phyloP scores from a whole-genome alignment of 306 rosid species.

The Begonia loranthoides region DNA sequence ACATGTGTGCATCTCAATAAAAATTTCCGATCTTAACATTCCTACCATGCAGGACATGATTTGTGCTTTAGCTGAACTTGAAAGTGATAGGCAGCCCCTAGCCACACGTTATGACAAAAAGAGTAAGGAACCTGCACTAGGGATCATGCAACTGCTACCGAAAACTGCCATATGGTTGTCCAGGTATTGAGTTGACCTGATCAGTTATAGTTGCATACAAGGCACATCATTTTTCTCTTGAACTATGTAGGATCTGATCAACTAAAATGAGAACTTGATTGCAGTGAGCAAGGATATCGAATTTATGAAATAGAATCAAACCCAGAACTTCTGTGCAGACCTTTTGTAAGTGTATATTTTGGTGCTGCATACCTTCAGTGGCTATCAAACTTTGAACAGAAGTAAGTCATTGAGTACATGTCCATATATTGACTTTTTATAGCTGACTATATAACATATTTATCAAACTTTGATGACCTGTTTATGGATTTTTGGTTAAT shows the following conservation, averaged over 20 bases:
- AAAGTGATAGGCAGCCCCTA: conserved; percentile 73
- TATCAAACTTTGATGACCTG: neutral
- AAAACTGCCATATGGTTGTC: conserved; percentile 42
- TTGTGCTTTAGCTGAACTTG: conserved; percentile 76
- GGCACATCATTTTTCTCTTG: neutral
- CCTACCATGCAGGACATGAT: conserved; percentile 47
- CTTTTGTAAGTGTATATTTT: conserved; percentile 51
- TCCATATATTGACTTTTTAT: neutral
- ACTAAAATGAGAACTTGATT: conserved; percentile 17
- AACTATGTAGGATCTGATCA: neutral
- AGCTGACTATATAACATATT: conserved; percentile 2
- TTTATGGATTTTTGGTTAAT: neutral
- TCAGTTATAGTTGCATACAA: conserved; percentile 5
- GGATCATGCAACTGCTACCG: conserved; percentile 66
- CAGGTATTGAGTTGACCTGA: conserved; percentile 28
- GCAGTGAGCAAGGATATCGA: conserved; percentile 51
- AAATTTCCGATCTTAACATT: conserved; percentile 3
- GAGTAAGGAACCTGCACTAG: conserved; percentile 34
- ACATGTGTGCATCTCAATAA: neutral
- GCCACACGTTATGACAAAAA: conserved; percentile 23
- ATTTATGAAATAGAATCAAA: conserved; percentile 28
- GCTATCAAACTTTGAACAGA: conserved; percentile 43
- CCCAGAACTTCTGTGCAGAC: conserved; percentile 32
- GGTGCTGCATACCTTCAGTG: conserved; percentile 80
- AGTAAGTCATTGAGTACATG: conserved; percentile 30